phyloP scores from a whole-genome alignment of 768 basidiomycete genomes.

The Lactifluus rugatus region DNA sequence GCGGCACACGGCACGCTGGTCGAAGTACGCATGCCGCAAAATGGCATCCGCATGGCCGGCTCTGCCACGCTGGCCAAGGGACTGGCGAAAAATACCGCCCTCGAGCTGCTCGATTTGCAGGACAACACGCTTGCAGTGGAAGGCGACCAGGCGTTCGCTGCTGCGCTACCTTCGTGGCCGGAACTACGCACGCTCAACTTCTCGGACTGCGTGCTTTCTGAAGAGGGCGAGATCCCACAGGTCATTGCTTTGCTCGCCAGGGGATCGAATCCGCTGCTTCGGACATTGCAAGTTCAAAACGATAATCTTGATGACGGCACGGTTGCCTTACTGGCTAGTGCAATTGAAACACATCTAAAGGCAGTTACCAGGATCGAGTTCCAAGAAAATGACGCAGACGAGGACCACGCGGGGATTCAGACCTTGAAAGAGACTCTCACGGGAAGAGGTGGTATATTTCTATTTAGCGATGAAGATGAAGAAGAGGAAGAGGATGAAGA shows the following conservation, averaged over 20 bases:
- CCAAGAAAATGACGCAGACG: constrained; percentile 85
- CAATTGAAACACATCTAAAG: constrained; percentile 49
- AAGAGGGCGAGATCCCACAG: constrained; percentile 67
- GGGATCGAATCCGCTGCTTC: constrained; percentile 68
- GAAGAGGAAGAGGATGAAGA: constrained; percentile 50
- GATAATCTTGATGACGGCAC: constrained; percentile 75
- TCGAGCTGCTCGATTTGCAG: constrained; percentile 82
- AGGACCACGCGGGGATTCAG: constrained; percentile 55
- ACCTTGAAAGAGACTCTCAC: constrained; percentile 46
- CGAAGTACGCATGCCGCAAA: constrained; percentile 94
- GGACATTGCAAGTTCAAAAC: constrained; percentile 78
- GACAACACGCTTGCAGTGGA: constrained; percentile 75
- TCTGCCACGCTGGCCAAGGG: constrained; percentile 72
- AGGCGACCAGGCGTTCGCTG: constrained; percentile 48
- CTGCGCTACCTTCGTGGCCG: constrained; percentile 60
- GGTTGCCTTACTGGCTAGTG: constrained; percentile 56
- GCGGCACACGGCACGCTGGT: constrained; percentile 69
- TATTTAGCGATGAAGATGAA: constrained; percentile 73
- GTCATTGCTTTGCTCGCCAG: constrained; percentile 49
- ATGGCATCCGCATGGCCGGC: constrained; percentile 92
- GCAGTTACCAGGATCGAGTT: constrained; percentile 64
- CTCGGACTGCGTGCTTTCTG: constrained; percentile 83
- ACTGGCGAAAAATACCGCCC: constrained; percentile 50
- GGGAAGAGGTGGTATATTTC: constrained; percentile 55
- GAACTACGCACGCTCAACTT: constrained; percentile 71